Evolutionary conservation across 352 stramenopile species (phyloP).

Genomic region (Thalassiosira hispida): DNA sequence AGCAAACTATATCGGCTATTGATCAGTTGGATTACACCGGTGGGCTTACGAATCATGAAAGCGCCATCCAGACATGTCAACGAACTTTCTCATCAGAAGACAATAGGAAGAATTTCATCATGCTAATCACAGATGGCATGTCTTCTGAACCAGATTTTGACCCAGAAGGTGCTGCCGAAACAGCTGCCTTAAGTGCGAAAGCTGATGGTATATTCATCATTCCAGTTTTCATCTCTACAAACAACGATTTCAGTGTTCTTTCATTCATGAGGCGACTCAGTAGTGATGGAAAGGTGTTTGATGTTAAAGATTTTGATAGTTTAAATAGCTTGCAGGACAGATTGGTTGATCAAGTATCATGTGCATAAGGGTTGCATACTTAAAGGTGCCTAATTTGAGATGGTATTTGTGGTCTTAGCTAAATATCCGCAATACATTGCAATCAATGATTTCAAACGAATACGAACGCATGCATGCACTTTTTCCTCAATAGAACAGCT

Average conservation of each 20-base stretch:
- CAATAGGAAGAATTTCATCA: conserved; percentile 42
- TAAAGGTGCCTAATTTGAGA: no score
- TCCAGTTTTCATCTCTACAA: conserved; percentile 48
- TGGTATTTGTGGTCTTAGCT: no score
- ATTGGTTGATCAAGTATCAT: conserved; percentile 42
- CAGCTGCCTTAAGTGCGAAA: conserved; percentile 27
- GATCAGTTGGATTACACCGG: conserved; percentile 35
- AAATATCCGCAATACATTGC: no score
- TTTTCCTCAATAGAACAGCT: no score
- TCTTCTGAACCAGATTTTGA: conserved; percentile 10
- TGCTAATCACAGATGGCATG: conserved; percentile 54
- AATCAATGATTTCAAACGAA: no score
- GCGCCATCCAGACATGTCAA: conserved; percentile 39
- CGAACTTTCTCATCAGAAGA: conserved; percentile 5
- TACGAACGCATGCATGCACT: no score
- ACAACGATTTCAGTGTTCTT: conserved; percentile 19
- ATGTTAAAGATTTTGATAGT: conserved; percentile 47
- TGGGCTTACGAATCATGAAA: conserved; percentile 38
- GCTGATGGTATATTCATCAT: conserved; percentile 43
- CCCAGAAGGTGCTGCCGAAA: conserved; percentile 22
- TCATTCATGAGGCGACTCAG: conserved; percentile 30
- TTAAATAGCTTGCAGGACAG: conserved; percentile 32
- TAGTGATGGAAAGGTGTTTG: conserved; percentile 47
- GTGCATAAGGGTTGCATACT: conserved; percentile 2
- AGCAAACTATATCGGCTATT: conserved; percentile 19